phyloP scores from a whole-genome alignment of 225 moss, liverwort and hornwort genomes.

The Pseudisothecium myosuroides region DNA sequence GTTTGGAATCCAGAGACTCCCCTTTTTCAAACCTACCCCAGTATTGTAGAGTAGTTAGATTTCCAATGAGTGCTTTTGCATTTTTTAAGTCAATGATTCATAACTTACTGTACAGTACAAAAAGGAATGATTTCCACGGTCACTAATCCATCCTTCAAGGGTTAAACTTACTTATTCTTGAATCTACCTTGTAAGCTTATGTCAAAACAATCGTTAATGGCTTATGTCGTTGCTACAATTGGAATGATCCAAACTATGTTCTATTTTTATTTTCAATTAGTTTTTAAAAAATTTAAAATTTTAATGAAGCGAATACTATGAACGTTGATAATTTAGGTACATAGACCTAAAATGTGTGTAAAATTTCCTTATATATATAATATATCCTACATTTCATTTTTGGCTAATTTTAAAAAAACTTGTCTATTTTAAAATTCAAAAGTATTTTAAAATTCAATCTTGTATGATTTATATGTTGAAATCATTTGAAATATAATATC shows the following conservation, averaged over 20 bases:
- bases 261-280: neutral
- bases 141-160: accelerated
- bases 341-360: neutral
- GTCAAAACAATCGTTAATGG: neutral
- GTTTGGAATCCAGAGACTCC: too few species aligned
- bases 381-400: neutral
- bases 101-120: accelerated
- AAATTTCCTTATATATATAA: neutral
- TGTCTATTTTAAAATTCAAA: neutral
- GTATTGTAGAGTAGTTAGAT: too few species aligned
- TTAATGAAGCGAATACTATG: neutral
- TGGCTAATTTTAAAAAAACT: neutral
- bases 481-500: too few species aligned
- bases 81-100: too few species aligned
- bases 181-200: neutral
- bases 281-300: neutral
- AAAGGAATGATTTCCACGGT: too few species aligned
- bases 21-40: too few species aligned
- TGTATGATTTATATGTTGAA: neutral
- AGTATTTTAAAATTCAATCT: neutral
- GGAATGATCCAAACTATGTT: neutral
- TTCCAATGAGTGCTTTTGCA: too few species aligned
- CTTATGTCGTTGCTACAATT: neutral
- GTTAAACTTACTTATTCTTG: too few species aligned
- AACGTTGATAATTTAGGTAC: too few species aligned